A percentile compares a stretch with the other conserved stretches of the same genome.
Conservation (phyloP, 768 basidiomycete species). For the Termitomyces sp. region DNA sequence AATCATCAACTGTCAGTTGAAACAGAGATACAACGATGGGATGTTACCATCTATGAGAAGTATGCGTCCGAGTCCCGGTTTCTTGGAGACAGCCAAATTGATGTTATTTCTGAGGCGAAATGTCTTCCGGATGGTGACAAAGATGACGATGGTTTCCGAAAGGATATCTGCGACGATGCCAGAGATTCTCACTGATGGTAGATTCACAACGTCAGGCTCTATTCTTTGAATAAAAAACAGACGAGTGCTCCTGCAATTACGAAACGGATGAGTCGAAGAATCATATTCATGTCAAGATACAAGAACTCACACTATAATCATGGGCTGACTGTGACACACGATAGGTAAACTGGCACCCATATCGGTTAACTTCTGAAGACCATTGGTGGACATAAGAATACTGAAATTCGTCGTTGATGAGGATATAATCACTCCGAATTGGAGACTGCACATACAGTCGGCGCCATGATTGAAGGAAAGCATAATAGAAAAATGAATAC, state of each 20-base stretch:
- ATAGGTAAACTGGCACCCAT: slow-evolving; percentile 9
- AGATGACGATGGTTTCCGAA: slow-evolving; percentile 25
- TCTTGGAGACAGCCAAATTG: slow-evolving; percentile 14
- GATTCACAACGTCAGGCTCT: background rate
- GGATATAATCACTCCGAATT: background rate
- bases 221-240: background rate
- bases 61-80: slow-evolving; percentile 20
- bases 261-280: background rate
- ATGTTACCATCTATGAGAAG: slow-evolving; percentile 22
- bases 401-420: background rate
- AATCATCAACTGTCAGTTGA: background rate
- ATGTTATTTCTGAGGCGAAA: slow-evolving; percentile 20
- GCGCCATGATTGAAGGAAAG: slow-evolving; percentile 23
- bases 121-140: slow-evolving; percentile 23
- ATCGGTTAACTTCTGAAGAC: slow-evolving; percentile 5
- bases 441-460: slow-evolving; percentile 16
- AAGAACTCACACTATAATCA: slow-evolving; percentile 5
- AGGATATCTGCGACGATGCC: slow-evolving; percentile 26
- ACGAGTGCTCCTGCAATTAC: background rate
- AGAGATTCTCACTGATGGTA: slow-evolving; percentile 20
- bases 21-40: background rate
- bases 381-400: slow-evolving; percentile 10
- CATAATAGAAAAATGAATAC: slow-evolving; percentile 22
- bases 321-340: slow-evolving; percentile 4
- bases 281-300: background rate